Conservation (phyloP, 2,329 filamentous ascomycete genomes). For the Exophiala xenobiotica region DNA sequence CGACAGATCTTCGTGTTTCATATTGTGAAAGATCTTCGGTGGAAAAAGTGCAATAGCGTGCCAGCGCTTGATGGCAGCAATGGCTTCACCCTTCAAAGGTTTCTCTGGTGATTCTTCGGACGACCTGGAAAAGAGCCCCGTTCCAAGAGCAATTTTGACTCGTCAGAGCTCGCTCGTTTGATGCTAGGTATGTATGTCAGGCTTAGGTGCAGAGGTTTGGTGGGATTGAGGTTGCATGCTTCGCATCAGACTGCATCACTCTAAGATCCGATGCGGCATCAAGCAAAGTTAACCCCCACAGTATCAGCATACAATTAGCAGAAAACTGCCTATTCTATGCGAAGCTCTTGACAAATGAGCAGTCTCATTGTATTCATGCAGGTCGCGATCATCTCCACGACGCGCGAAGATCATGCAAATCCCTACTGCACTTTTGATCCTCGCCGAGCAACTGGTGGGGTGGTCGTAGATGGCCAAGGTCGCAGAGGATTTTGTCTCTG, state of each 20-base stretch:
- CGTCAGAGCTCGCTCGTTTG: not conserved
- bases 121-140: not conserved
- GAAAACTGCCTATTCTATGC: not conserved
- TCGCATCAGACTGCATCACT: not conserved
- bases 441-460: not conserved
- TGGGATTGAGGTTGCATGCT: not conserved
- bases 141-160: not conserved
- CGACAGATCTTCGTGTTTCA: too few species aligned
- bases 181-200: not conserved
- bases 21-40: too few species aligned
- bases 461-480: not conserved
- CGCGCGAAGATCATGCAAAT: not conserved
- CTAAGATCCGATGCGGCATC: conserved; percentile 1
- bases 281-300: conserved; percentile 19
- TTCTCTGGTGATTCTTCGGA: not conserved
- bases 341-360: not conserved
- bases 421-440: not conserved
- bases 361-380: not conserved
- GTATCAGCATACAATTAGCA: not conserved
- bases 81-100: not conserved
- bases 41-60: too few species aligned
- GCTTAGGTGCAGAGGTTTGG: not conserved
- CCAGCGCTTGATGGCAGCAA: too few species aligned
- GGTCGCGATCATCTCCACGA: not conserved
- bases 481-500: not conserved